Percentiles rank a stretch among this genome's conserved stretches.
Evolutionary conservation across 371 early-diverging fungal genomes (phyloP).

Genomic region (Haplosporangium sp.): DNA sequence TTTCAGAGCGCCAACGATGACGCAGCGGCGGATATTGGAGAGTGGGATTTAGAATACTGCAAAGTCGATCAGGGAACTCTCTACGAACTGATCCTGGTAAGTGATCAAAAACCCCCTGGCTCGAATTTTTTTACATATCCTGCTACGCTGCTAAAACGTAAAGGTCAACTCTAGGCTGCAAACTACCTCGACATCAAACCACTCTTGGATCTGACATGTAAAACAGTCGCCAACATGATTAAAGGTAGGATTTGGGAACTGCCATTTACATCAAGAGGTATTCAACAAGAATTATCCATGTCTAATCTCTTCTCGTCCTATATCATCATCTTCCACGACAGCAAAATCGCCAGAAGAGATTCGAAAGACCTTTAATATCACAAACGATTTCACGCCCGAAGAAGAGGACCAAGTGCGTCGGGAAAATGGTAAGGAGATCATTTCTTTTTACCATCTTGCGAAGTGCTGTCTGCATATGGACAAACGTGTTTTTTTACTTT

Average conservation of each 20-base stretch:
- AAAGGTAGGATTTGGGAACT: slow-evolving; percentile 58
- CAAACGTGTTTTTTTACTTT: background rate
- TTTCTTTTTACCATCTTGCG: too few species aligned
- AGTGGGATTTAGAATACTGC: slow-evolving; percentile 87
- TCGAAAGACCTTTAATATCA: slow-evolving; percentile 84
- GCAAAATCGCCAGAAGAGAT: slow-evolving; percentile 89
- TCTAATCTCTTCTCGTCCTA: too few species aligned
- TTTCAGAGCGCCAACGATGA: slow-evolving; percentile 56
- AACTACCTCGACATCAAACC: slow-evolving; percentile 92
- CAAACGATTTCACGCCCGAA: slow-evolving; percentile 89
- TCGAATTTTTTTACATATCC: too few species aligned
- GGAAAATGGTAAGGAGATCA: slow-evolving; percentile 64
- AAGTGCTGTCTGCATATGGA: background rate
- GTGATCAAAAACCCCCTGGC: too few species aligned
- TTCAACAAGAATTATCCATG: too few species aligned
- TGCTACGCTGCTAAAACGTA: too few species aligned
- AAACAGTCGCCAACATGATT: slow-evolving; percentile 93
- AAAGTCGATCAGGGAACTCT: slow-evolving; percentile 91
- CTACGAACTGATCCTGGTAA: slow-evolving; percentile 81
- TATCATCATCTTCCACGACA: background rate
- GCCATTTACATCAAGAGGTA: too few species aligned
- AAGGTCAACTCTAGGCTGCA: slow-evolving; percentile 65
- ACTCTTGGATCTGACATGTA: slow-evolving; percentile 85
- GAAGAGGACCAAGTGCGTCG: slow-evolving; percentile 77
- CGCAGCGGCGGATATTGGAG: slow-evolving; percentile 73